Conservation (phyloP, 1,284 basidiomycete species). For the Anthracocystis walkeri region DNA sequence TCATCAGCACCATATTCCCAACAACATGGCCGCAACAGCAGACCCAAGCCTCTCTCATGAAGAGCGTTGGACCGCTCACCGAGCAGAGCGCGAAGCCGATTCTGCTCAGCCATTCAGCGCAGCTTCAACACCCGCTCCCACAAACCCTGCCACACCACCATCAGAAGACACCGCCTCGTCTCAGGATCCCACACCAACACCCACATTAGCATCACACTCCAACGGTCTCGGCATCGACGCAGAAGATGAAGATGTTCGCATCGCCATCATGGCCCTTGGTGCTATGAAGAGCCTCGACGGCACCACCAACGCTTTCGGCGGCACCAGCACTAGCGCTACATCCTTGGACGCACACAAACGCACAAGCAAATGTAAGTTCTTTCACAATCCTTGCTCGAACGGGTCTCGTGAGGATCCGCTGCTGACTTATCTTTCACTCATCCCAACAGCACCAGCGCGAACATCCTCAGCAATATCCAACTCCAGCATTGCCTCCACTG, state of each 20-base stretch:
- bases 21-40: constrained; percentile 24
- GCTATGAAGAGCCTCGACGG: constrained; percentile 62
- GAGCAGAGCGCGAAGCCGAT: constrained; percentile 34
- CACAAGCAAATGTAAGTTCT: constrained; percentile 28
- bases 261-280: constrained; percentile 61
- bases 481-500: constrained; percentile 54
- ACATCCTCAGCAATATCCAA: constrained; percentile 55
- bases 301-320: constrained; percentile 17
- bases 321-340: constrained; percentile 21
- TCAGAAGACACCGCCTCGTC: constrained; percentile 36
- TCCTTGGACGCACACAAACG: constrained; percentile 29
- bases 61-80: constrained; percentile 46
- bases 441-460: constrained; percentile 17
- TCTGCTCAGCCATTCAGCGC: constrained; percentile 21
- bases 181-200: constrained; percentile 15
- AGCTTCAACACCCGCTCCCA: constrained; percentile 48
- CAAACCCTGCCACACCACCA: constrained; percentile 40
- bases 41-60: constrained; percentile 31
- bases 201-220: constrained; percentile 11
- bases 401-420: neutral
- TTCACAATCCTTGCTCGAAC: neutral
- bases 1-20: neutral
- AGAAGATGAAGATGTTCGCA: constrained; percentile 60
- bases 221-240: constrained; percentile 50
- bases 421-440: neutral